These are phyloP conservation scores for Linnemannia schmuckeri DNA, from an alignment of 192 early-diverging fungal genomes.

Conservation along the genomic window DNA sequence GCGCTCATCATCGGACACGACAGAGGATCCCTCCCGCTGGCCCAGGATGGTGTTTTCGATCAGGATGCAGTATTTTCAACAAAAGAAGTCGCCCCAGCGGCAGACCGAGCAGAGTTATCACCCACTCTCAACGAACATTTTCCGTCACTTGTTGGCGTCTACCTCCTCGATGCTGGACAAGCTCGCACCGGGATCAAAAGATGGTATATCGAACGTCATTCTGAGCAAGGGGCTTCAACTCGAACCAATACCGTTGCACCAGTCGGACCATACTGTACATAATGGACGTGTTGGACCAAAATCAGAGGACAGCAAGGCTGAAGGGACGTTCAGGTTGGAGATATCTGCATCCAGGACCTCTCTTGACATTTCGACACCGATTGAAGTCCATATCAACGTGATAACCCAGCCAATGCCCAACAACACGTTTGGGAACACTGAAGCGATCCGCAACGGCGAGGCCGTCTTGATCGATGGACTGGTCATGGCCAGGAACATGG, in stretches of 20 bases:
- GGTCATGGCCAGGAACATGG: conserved; percentile 37
- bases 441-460: conserved; percentile 44
- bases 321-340: conserved; percentile 21
- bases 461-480: conserved; percentile 47
- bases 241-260: conserved; percentile 24
- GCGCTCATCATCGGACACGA: not conserved
- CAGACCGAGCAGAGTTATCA: not conserved
- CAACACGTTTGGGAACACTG: conserved; percentile 37
- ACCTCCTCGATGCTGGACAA: conserved; percentile 5
- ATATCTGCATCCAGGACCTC: conserved; percentile 34
- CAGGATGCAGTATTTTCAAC: conserved; percentile 39
- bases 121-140: not conserved
- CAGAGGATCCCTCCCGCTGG: conserved; percentile 10
- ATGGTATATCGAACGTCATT: not conserved
- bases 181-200: not conserved
- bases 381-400: conserved; percentile 33
- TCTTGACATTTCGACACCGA: not conserved
- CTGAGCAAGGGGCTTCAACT: not conserved
- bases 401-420: conserved; percentile 28
- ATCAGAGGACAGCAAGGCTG: not conserved
- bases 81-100: not conserved
- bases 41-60: conserved; percentile 46
- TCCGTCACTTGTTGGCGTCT: not conserved
- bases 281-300: conserved; percentile 21
- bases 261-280: conserved; percentile 10